Conservation (phyloP, 306 rosid species). For the Begonia fuchsioides region DNA sequence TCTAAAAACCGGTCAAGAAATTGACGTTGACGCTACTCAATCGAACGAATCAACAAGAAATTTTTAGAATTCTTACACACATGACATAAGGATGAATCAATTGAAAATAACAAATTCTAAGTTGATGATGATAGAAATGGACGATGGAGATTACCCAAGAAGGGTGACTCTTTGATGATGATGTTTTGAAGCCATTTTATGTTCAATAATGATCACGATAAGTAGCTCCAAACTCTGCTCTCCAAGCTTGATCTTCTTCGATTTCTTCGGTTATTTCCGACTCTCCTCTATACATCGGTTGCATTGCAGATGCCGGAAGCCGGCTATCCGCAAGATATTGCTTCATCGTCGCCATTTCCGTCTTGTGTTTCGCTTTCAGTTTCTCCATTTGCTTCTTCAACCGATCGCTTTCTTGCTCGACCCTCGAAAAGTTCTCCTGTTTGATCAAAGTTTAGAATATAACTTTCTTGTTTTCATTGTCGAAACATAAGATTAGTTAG, state of each 20-base stretch:
- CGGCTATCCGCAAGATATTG: slow-evolving; percentile 85
- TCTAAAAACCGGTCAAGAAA: too few relatives aligned
- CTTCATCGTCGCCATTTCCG: slow-evolving; percentile 85
- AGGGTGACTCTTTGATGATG: too few relatives aligned
- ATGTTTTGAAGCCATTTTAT: too few relatives aligned
- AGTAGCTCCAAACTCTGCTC: slow-evolving; percentile 93
- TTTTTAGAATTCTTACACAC: too few relatives aligned
- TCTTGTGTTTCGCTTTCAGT: slow-evolving; percentile 76
- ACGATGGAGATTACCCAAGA: too few relatives aligned
- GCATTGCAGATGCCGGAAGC: slow-evolving; percentile 74
- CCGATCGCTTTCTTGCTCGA: slow-evolving; percentile 58
- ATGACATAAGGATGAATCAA: too few relatives aligned
- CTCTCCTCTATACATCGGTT: slow-evolving; percentile 45
- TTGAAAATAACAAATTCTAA: too few relatives aligned
- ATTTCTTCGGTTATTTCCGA: slow-evolving; percentile 20
- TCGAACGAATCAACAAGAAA: too few relatives aligned
- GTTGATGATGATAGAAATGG: too few relatives aligned
- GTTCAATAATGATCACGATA: slow-evolving; percentile 68
- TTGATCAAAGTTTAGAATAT: background rate
- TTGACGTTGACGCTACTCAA: too few relatives aligned
- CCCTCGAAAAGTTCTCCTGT: slow-evolving; percentile 50
- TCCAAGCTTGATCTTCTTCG: slow-evolving; percentile 86
- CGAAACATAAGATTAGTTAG: background rate
- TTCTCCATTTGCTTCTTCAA: slow-evolving; percentile 82
- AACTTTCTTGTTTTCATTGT: too few relatives aligned